These are phyloP conservation scores for Strobilomyces dryophilus DNA, from an alignment of 768 basidiomycete genomes.

Conservation along the genomic window DNA sequence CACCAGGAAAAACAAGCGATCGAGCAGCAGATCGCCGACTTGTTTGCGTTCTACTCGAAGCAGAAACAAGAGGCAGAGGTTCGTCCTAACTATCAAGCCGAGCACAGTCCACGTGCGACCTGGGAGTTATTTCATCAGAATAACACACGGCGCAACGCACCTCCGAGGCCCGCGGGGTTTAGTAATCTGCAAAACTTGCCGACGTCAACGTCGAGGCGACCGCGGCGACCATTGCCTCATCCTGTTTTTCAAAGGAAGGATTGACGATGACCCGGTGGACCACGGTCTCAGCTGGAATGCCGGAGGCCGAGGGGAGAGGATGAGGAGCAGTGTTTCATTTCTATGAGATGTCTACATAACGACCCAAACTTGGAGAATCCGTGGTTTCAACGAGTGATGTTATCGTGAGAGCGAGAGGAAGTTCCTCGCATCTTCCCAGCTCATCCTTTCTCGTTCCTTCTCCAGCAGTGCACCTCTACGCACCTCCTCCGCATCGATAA, in stretches of 20 bases:
- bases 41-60: slow-evolving; percentile 69
- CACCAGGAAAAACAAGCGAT: slow-evolving; percentile 61
- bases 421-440: slow-evolving; percentile 53
- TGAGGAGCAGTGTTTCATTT: slow-evolving; percentile 11
- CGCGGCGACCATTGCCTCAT: slow-evolving; percentile 28
- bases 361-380: not conserved
- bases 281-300: not conserved
- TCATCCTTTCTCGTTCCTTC: slow-evolving; percentile 78
- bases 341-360: slow-evolving; percentile 3
- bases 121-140: slow-evolving; percentile 14
- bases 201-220: slow-evolving; percentile 16
- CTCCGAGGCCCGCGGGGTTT: slow-evolving; percentile 19
- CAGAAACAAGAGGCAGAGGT: slow-evolving; percentile 46
- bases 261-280: slow-evolving; percentile 2
- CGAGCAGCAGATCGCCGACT: slow-evolving; percentile 68
- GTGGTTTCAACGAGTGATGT: slow-evolving; percentile 5
- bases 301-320: not conserved
- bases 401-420: slow-evolving; percentile 22
- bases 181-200: slow-evolving; percentile 28
- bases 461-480: slow-evolving; percentile 49
- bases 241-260: slow-evolving; percentile 25
- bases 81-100: not conserved
- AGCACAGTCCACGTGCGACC: not conserved
- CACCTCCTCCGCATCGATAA: slow-evolving; percentile 68
- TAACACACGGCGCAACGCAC: slow-evolving; percentile 20